Conservation (phyloP, 2,329 filamentous ascomycete species). For the Arthrobotrys musiformis region DNA sequence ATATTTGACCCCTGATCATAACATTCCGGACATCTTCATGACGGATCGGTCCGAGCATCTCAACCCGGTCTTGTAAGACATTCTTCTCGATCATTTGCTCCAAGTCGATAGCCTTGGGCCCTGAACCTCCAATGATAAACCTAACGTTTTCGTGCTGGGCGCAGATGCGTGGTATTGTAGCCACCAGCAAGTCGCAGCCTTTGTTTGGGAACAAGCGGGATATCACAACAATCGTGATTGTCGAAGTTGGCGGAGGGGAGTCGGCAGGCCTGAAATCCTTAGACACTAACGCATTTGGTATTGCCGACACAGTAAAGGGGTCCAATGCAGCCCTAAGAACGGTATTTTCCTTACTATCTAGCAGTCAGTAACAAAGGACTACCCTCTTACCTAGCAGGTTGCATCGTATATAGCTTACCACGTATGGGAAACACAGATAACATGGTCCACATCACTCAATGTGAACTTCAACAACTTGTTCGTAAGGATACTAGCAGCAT, state of each 20-base stretch:
- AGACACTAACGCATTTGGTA: conserved; percentile 95
- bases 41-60: conserved; percentile 88
- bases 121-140: conserved; percentile 95
- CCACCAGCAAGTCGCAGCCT: conserved; percentile 95
- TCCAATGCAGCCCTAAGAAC: conserved; percentile 93
- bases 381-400: no score
- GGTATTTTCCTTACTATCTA: conserved; percentile 90
- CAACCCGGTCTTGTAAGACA: conserved; percentile 90
- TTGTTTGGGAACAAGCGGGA: conserved; percentile 99
- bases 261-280: conserved; percentile 82
- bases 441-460: conserved; percentile 95
- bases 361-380: conserved; percentile 2
- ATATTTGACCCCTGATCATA: conserved; percentile 96
- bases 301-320: conserved; percentile 95
- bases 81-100: conserved; percentile 98
- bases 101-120: conserved; percentile 94
- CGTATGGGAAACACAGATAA: conserved; percentile 97
- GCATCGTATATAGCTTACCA: conserved; percentile 77
- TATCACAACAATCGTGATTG: conserved; percentile 95
- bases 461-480: conserved; percentile 98
- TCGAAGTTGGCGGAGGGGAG: conserved; percentile 68
- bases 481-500: conserved; percentile 92
- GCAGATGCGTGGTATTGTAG: conserved; percentile 90
- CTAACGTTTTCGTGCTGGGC: conserved; percentile 90
- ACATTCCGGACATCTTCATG: conserved; percentile 97